These are phyloP conservation scores for Phellinidium pouzarii DNA, from an alignment of 1,284 basidiomycete genomes.

Conservation along the genomic window DNA sequence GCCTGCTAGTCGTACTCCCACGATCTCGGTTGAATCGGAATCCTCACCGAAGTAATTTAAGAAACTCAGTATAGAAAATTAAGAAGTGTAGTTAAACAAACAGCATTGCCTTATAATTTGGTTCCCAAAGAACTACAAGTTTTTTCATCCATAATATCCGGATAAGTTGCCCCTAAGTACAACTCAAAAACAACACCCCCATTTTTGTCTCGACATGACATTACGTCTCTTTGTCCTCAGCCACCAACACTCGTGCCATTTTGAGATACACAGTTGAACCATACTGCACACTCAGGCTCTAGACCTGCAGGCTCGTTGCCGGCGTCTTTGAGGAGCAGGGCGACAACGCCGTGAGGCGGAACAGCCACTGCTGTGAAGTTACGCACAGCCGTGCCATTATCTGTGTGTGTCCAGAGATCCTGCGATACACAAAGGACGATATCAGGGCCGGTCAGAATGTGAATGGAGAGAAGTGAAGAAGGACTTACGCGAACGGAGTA, in stretches of 20 bases:
- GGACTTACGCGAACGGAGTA: constrained; percentile 50
- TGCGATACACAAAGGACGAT: constrained; percentile 23
- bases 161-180: too few species aligned
- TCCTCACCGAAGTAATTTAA: too few species aligned
- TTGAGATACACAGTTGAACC: constrained; percentile 23
- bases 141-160: too few species aligned
- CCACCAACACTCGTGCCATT: constrained; percentile 21
- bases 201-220: too few species aligned
- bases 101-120: too few species aligned
- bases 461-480: not conserved
- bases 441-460: not conserved
- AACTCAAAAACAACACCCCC: too few species aligned
- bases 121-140: too few species aligned
- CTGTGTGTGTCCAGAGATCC: constrained; percentile 64
- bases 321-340: constrained; percentile 55
- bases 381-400: constrained; percentile 59
- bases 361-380: constrained; percentile 53
- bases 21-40: too few species aligned
- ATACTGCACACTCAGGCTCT: constrained; percentile 24
- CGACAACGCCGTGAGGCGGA: constrained; percentile 64
- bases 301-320: constrained; percentile 56
- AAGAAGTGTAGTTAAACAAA: too few species aligned
- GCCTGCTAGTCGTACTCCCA: too few species aligned
- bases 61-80: too few species aligned
- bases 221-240: too few species aligned